Conservation (phyloP, 352 stramenopile species). For the Phytophthora pluvialis region DNA sequence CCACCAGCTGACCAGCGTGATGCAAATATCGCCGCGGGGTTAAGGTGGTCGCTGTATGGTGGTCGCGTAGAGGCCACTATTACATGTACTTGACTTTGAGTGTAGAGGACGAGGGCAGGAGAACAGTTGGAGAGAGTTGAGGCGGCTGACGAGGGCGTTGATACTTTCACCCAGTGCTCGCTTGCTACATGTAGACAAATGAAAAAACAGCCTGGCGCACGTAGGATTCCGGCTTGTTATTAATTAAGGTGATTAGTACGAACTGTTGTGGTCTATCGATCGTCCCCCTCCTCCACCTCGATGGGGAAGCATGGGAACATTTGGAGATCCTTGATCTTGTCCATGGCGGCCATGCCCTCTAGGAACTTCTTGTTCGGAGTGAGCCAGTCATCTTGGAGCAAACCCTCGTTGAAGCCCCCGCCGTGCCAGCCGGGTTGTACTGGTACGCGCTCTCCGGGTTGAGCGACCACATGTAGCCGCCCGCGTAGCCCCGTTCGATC, state of each 20-base stretch:
- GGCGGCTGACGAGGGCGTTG: conserved; percentile 7
- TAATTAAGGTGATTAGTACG: background rate
- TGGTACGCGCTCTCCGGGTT: conserved; percentile 79
- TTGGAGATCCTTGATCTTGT: conserved; percentile 60
- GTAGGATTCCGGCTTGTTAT: background rate
- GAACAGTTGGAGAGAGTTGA: conserved; percentile 12
- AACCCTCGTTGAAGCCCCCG: conserved; percentile 59
- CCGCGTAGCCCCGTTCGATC: conserved; percentile 53
- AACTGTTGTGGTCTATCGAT: no score
- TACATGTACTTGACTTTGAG: background rate
- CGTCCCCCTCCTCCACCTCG: conserved; percentile 27
- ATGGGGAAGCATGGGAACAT: conserved; percentile 65
- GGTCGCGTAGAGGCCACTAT: conserved; percentile 5
- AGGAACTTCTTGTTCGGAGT: conserved; percentile 70
- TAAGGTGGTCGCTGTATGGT: conserved; percentile 1
- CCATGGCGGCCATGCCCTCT: conserved; percentile 54
- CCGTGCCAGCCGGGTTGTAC: conserved; percentile 68
- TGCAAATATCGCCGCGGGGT: background rate
- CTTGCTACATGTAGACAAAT: background rate
- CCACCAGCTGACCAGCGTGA: conserved; percentile 19
- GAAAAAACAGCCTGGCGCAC: background rate
- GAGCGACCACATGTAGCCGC: conserved; percentile 78
- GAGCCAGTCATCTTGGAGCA: conserved; percentile 73
- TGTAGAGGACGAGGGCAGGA: conserved; percentile 27
- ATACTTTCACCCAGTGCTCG: conserved; percentile 6